A percentile compares a stretch with the other conserved stretches of the same genome.
Evolutionary conservation across 2,329 filamentous ascomycete species (phyloP).

Genomic region (Mycosphaerelloides madeirae): DNA sequence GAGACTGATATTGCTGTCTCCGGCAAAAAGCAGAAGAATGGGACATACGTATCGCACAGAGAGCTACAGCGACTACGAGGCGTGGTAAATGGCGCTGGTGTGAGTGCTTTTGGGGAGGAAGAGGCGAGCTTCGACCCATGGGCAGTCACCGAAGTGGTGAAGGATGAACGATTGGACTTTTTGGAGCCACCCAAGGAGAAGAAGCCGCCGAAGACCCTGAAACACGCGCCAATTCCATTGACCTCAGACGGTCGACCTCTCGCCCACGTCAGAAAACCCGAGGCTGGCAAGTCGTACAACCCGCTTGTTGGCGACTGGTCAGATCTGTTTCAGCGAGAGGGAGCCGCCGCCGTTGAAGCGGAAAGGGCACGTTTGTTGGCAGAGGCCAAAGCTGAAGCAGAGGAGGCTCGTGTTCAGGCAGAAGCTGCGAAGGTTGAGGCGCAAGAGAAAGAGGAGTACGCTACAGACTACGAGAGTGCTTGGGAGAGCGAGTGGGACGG

Average conservation of each 20-base stretch:
- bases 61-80: constrained; percentile 73
- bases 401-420: constrained; percentile 64
- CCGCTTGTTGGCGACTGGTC: constrained; percentile 84
- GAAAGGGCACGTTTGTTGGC: constrained; percentile 69
- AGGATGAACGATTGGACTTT: constrained; percentile 56
- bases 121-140: constrained; percentile 71
- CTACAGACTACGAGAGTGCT: constrained; percentile 60
- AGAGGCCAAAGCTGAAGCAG: constrained; percentile 62
- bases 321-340: constrained; percentile 66
- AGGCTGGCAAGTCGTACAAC: constrained; percentile 87
- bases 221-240: constrained; percentile 72
- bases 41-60: constrained; percentile 73
- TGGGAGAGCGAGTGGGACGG: constrained; percentile 82
- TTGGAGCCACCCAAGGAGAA: constrained; percentile 58
- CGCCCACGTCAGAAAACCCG: constrained; percentile 72
- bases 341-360: constrained; percentile 70
- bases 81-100: constrained; percentile 64
- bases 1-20: constrained; percentile 57
- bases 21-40: constrained; percentile 69
- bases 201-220: constrained; percentile 70
- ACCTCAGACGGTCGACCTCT: constrained; percentile 75
- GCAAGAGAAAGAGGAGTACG: constrained; percentile 67
- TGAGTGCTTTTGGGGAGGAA: constrained; percentile 52
- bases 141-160: constrained; percentile 50
- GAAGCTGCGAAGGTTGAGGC: constrained; percentile 71